Evolutionary conservation across 768 basidiomycete species (phyloP), one percentile per base, ranked within the genome.

Genomic region (Omphalotus guepiniiformis): DNA sequence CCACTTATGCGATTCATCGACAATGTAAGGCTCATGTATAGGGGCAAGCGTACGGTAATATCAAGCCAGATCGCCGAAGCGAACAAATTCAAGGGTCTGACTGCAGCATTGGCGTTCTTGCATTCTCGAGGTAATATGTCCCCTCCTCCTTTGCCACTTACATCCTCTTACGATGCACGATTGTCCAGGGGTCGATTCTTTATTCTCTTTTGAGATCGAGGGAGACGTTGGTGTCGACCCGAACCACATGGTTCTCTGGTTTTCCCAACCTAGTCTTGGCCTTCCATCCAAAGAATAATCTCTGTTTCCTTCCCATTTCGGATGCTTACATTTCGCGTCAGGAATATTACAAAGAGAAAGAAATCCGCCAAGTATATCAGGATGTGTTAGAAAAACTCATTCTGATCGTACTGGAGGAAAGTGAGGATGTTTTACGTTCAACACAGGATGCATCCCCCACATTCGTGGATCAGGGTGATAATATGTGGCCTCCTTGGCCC

Each of bases 331-430:
- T 9, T 15, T 42, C 22, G 15, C 9, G 37, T 12, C 53, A 92
- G 85, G 92, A 94, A 68, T 96, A 98, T 63, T 98, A 91, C 63
- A 77, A 84, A 44, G 94, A 97, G 39, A 70, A 81, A 46, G 63
- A 70, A 0, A 76, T 90, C 29, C 64, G 80, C n/a, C 71, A 76
- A n/a, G 61, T 86, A 13, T 96, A 96, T 63, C 71, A 74, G 48
- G 65, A 70, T 34, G 82, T 89, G 19, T 67, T 93, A 16, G 79
- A 83, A 55, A 74, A 78, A 16, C 69, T 95, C 18, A 68, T 75
- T 4, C 66, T 93, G 3, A 75, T 78, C 28, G 70, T 77, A 15
- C 71, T 76, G 55, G 64, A 72, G 4, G 76, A 80, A 39, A 64
- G 70, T 15, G 62, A 66, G 39, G 52, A 65, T 29, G 16, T 59